Conservation (phyloP, 2,329 filamentous ascomycete genomes). For the Colletotrichum siamense region DNA sequence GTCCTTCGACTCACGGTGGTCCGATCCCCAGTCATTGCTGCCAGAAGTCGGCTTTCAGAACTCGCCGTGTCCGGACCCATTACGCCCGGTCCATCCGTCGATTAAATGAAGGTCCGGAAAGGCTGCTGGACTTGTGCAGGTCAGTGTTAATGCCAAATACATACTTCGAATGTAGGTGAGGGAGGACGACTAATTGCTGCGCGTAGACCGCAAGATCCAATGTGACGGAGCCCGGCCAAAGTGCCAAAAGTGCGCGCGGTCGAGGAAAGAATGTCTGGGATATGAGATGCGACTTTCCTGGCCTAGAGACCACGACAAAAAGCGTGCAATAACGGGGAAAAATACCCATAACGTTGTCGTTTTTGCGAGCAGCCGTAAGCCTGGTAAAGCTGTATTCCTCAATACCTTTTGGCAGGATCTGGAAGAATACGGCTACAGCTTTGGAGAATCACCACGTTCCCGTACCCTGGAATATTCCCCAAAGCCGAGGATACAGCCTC, state of each 20-base stretch:
- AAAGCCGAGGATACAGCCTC: background rate
- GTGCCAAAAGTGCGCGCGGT: background rate
- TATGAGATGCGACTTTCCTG: background rate
- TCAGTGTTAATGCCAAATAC: fast-evolving
- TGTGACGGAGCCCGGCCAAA: background rate
- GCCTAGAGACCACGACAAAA: background rate
- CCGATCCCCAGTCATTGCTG: background rate
- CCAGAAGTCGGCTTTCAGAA: background rate
- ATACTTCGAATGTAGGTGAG: background rate
- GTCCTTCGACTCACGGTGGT: fast-evolving
- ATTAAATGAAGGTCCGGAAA: background rate
- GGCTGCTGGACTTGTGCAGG: slow-evolving; percentile 4
- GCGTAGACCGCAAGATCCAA: background rate
- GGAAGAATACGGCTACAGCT: background rate
- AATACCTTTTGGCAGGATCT: background rate
- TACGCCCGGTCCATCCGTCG: background rate
- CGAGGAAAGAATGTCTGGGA: background rate
- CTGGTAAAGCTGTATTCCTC: background rate
- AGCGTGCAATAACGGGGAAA: background rate
- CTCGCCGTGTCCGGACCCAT: too few species aligned
- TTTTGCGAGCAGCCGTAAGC: fast-evolving
- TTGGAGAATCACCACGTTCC: background rate
- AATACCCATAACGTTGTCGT: background rate
- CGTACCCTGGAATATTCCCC: background rate
- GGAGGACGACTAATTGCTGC: background rate